These are phyloP conservation scores for Cyberlindnera japonica DNA, from an alignment of 805 yeast species.

Conservation along the genomic window DNA sequence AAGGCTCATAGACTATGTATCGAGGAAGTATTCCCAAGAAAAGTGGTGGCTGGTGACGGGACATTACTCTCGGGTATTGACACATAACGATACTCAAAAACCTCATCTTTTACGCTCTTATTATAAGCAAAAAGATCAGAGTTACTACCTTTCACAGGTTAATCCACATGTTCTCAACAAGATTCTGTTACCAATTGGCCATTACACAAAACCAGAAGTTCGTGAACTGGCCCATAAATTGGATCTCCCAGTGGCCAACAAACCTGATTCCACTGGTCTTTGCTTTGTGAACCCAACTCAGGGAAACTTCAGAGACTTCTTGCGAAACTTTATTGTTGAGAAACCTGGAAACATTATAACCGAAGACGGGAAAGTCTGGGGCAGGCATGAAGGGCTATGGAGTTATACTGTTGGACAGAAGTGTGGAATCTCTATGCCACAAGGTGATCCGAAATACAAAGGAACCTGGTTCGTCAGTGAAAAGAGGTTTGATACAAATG, in stretches of 20 bases:
- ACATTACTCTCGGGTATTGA: conserved; percentile 62
- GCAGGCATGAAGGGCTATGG: conserved; percentile 86
- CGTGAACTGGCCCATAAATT: conserved; percentile 58
- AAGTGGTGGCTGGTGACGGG: conserved; percentile 90
- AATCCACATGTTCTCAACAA: conserved; percentile 40
- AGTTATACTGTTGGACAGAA: conserved; percentile 93
- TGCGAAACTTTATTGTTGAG: conserved; percentile 68
- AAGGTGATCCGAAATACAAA: conserved; percentile 66
- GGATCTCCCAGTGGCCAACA: conserved; percentile 59
- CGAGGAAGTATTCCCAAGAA: conserved; percentile 32
- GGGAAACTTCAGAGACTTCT: conserved; percentile 69
- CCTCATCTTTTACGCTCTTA: conserved; percentile 53
- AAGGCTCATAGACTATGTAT: conserved; percentile 54
- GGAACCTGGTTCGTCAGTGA: conserved; percentile 89
- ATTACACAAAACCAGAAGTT: conserved; percentile 68
- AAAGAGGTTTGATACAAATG: conserved; percentile 61
- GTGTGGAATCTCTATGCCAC: conserved; percentile 80
- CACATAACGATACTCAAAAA: conserved; percentile 30
- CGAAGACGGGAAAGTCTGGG: conserved; percentile 71
- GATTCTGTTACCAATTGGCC: conserved; percentile 78
- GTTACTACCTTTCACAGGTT: conserved; percentile 80
- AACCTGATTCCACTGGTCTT: conserved; percentile 91
- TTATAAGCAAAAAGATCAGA: conserved; percentile 75
- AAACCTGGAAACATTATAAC: conserved; percentile 80
- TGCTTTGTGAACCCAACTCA: conserved; percentile 76